Evolutionary conservation across 305 asterid genomes (phyloP).

Genomic region (Fraxinus latifolia): DNA sequence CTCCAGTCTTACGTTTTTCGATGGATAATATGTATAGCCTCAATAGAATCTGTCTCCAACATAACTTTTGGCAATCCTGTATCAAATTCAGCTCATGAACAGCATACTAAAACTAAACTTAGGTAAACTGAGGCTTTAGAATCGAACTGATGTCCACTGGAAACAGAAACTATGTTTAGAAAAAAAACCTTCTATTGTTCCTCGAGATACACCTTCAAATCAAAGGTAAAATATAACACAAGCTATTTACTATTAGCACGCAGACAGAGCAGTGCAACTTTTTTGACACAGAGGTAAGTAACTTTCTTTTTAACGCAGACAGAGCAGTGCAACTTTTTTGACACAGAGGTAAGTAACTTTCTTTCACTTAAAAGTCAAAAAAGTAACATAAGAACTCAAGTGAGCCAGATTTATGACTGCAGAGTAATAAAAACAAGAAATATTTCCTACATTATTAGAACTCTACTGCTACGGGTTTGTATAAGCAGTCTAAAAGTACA

Average conservation of each 20-base stretch:
- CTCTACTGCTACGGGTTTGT: background rate
- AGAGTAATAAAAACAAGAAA: too few species aligned
- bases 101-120: background rate
- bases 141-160: background rate
- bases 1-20: background rate
- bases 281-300: too few species aligned
- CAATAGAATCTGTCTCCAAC: background rate
- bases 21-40: background rate
- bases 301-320: background rate
- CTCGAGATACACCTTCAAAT: background rate
- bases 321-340: too few species aligned
- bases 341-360: too few species aligned
- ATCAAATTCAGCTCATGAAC: background rate
- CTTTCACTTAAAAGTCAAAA: too few species aligned
- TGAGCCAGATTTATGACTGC: background rate
- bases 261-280: background rate
- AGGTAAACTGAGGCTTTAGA: background rate
- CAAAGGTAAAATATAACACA: background rate
- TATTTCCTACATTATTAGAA: background rate
- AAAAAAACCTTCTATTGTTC: background rate
- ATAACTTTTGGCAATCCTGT: background rate
- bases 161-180: background rate
- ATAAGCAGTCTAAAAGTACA: conserved; percentile 22
- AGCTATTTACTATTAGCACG: background rate
- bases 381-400: background rate